Evolutionary conservation across 2,329 filamentous ascomycete species (phyloP).

Genomic region (Gliomastix tumulicola): DNA sequence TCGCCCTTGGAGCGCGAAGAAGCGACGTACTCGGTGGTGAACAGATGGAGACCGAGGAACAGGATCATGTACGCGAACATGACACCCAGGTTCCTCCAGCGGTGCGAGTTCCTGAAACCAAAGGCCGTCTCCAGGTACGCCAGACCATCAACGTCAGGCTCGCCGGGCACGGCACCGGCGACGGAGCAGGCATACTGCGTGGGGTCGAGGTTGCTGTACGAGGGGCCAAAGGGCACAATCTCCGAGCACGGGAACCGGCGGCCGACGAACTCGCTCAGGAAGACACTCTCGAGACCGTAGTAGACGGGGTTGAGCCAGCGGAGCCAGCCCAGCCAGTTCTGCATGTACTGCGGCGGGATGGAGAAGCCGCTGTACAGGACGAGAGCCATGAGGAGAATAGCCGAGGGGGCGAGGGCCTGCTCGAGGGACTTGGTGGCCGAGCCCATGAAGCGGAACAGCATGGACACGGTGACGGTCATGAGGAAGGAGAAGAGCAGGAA

Average conservation of each 20-base stretch:
- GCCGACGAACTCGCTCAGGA: conserved; percentile 85
- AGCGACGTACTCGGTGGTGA: conserved; percentile 60
- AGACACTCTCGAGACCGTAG: conserved; percentile 73
- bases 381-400: conserved; percentile 22
- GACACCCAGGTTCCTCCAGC: conserved; percentile 64
- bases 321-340: conserved; percentile 13
- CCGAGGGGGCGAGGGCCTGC: conserved; percentile 19
- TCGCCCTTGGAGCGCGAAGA: conserved; percentile 68
- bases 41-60: conserved; percentile 54
- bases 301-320: conserved; percentile 51
- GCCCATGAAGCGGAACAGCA: conserved; percentile 4
- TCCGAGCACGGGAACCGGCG: no score
- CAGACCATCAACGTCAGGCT: background rate
- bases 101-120: no score
- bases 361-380: conserved; percentile 42
- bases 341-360: conserved; percentile 36
- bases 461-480: conserved; percentile 58
- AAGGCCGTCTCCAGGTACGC: conserved; percentile 1
- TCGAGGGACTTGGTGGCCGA: conserved; percentile 14
- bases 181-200: conserved; percentile 3
- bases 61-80: conserved; percentile 52
- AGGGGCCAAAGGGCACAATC: no score
- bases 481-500: conserved; percentile 72
- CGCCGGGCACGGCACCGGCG: background rate
- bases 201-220: background rate